Percentiles rank a stretch among this genome's conserved stretches.
phyloP scores from a whole-genome alignment of 441 rosid genomes.

The Melastoma candidum region DNA sequence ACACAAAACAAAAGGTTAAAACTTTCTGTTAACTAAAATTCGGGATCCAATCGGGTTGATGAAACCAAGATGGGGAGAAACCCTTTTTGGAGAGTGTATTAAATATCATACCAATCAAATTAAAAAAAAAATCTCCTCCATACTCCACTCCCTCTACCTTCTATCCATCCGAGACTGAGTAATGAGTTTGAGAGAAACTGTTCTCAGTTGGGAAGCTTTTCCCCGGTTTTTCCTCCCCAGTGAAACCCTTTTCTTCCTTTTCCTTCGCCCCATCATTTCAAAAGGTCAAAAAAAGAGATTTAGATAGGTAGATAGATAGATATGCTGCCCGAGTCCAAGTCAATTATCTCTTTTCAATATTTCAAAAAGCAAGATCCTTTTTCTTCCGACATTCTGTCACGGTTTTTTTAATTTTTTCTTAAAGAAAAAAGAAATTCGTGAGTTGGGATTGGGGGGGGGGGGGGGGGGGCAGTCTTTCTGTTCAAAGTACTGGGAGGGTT shows the following conservation, averaged over 20 bases:
- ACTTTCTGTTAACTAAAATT: slow-evolving; percentile 4
- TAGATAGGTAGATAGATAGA: background rate
- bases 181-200: background rate
- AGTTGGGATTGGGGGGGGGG: slow-evolving; percentile 4
- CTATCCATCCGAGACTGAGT: background rate
- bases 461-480: background rate
- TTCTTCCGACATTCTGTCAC: too few relatives aligned
- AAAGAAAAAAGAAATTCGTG: background rate
- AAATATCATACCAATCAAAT: too few relatives aligned
- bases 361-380: too few relatives aligned
- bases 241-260: background rate
- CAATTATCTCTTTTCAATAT: too few relatives aligned
- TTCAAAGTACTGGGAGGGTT: too few relatives aligned
- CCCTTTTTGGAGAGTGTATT: too few relatives aligned
- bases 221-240: background rate
- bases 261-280: background rate
- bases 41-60: slow-evolving; percentile 15
- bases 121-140: too few relatives aligned
- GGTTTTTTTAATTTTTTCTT: too few relatives aligned
- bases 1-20: too few relatives aligned
- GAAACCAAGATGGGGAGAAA: background rate
- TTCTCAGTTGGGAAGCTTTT: background rate
- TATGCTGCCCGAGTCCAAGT: background rate
- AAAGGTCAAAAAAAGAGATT: slow-evolving; percentile 1
- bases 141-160: too few relatives aligned